These are phyloP conservation scores for Hymenoscyphus albidus DNA, from an alignment of 2,329 filamentous ascomycete genomes.

Conservation along the genomic window DNA sequence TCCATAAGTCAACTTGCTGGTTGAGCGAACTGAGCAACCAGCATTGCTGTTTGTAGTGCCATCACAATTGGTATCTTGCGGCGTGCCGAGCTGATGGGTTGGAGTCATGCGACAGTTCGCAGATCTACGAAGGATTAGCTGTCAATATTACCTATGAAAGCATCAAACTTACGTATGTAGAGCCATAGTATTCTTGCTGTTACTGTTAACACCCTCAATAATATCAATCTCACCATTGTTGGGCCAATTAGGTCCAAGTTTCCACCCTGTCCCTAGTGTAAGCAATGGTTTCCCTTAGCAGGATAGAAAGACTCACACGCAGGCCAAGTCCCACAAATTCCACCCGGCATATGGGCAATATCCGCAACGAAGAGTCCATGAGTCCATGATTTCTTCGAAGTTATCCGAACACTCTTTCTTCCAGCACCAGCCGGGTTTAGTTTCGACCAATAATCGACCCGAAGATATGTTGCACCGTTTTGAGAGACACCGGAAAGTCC, in stretches of 20 bases:
- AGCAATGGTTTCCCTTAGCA: not conserved
- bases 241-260: slow-evolving; percentile 56
- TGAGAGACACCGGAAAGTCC: slow-evolving; percentile 40
- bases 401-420: slow-evolving; percentile 60
- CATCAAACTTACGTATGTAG: slow-evolving; percentile 52
- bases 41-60: slow-evolving; percentile 27
- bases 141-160: not conserved
- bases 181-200: slow-evolving; percentile 56
- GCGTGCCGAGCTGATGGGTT: slow-evolving; percentile 32
- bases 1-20: slow-evolving; percentile 47
- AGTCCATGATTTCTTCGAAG: slow-evolving; percentile 59
- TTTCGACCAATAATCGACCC: slow-evolving; percentile 59
- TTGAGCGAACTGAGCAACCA: slow-evolving; percentile 45
- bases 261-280: slow-evolving; percentile 38
- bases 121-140: not conserved
- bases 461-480: slow-evolving; percentile 58
- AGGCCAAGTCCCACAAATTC: slow-evolving; percentile 70
- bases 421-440: slow-evolving; percentile 44
- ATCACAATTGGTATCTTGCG: slow-evolving; percentile 18
- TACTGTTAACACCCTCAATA: slow-evolving; percentile 50
- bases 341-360: slow-evolving; percentile 67
- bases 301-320: slow-evolving; percentile 44
- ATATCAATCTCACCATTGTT: slow-evolving; percentile 59
- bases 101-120: slow-evolving; percentile 33
- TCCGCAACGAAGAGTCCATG: slow-evolving; percentile 68